Evolutionary conservation across 1,139 yeast species (phyloP).

Genomic region (Suhomyces coccinellae): DNA sequence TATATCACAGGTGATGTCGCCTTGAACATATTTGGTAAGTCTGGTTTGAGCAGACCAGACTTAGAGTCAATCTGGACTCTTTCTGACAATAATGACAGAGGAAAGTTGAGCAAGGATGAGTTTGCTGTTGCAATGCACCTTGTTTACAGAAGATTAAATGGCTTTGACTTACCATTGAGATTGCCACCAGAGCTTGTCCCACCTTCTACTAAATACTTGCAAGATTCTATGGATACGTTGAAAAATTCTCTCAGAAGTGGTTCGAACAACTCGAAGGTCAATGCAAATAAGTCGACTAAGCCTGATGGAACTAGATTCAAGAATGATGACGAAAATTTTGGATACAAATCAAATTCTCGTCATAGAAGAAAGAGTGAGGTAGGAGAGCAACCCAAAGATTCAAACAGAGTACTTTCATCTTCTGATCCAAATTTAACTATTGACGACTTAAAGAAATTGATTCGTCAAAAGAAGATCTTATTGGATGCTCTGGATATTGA

Average conservation of each 20-base stretch:
- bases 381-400: constrained; percentile 6
- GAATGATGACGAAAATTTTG: constrained; percentile 62
- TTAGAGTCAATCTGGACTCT: constrained; percentile 89
- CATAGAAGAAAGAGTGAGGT: constrained; percentile 45
- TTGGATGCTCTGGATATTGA: constrained; percentile 72
- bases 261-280: constrained; percentile 29
- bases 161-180: constrained; percentile 67
- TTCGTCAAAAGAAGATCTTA: constrained; percentile 68
- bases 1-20: constrained; percentile 79
- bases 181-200: constrained; percentile 76
- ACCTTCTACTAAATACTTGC: constrained; percentile 68
- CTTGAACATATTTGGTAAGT: constrained; percentile 82
- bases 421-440: constrained; percentile 36
- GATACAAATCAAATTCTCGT: constrained; percentile 67
- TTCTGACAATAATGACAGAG: constrained; percentile 68
- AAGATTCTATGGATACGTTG: constrained; percentile 45
- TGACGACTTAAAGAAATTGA: constrained; percentile 58
- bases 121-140: constrained; percentile 84
- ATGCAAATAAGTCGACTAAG: constrained; percentile 41
- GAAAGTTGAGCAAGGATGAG: constrained; percentile 73
- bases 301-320: constrained; percentile 65
- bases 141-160: constrained; percentile 72
- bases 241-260: constrained; percentile 46
- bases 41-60: constrained; percentile 83
- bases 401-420: constrained; percentile 24